Conservation (phyloP, 306 rosid species). For the Cucurbita maxima region DNA sequence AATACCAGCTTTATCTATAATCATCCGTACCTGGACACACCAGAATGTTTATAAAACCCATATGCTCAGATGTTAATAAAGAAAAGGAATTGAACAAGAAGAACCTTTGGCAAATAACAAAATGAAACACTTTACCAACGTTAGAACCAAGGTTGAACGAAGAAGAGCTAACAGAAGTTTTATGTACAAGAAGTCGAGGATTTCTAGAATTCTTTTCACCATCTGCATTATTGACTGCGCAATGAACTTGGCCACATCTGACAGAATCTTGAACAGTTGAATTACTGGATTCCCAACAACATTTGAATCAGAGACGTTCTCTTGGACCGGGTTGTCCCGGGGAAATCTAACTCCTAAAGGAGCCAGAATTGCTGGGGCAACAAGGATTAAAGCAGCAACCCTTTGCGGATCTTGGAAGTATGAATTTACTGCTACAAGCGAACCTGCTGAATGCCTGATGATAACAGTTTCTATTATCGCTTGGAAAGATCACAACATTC, state of each 20-base stretch:
- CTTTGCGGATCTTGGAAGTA: conserved; percentile 85
- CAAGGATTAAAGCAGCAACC: conserved; percentile 73
- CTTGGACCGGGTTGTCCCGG: conserved; percentile 26
- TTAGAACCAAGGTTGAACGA: conserved; percentile 44
- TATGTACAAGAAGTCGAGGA: conserved; percentile 39
- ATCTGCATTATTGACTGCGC: conserved; percentile 26
- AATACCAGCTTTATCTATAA: conserved; percentile 55
- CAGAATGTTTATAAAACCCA: background rate
- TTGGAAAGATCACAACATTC: conserved; percentile 9
- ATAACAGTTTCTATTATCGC: conserved; percentile 4
- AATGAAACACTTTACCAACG: conserved; percentile 34
- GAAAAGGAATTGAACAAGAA: background rate
- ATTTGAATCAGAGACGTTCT: conserved; percentile 17
- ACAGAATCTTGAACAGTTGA: conserved; percentile 30
- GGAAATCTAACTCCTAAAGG: conserved; percentile 19
- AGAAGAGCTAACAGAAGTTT: conserved; percentile 44
- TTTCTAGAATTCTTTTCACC: conserved; percentile 33
- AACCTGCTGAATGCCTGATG: conserved; percentile 90
- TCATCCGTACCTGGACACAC: conserved; percentile 45
- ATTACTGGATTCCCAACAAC: conserved; percentile 23
- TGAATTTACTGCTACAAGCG: conserved; percentile 59
- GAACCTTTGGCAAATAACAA: background rate
- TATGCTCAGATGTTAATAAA: background rate
- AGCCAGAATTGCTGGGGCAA: conserved; percentile 81
- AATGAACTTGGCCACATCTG: conserved; percentile 26